A percentile compares a stretch with the other conserved stretches of the same genome.
Evolutionary conservation across 768 basidiomycete species (phyloP).

Genomic region (Multifurca ochricompacta): DNA sequence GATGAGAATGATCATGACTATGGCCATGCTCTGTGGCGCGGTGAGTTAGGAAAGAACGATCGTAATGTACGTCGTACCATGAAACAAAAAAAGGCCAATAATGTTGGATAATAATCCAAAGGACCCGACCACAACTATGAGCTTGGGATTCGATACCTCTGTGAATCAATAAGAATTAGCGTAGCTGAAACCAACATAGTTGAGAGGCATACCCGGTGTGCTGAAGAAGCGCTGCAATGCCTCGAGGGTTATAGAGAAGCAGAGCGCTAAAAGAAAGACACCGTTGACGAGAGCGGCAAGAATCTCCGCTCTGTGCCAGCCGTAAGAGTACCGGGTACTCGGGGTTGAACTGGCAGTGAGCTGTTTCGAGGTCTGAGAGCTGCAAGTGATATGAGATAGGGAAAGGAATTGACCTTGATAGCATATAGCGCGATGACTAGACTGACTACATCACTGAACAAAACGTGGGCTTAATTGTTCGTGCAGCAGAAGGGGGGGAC

Average conservation of each 20-base stretch:
- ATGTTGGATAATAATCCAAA: constrained; percentile 88
- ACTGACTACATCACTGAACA: constrained; percentile 87
- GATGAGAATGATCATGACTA: constrained; percentile 23
- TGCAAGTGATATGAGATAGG: constrained; percentile 7
- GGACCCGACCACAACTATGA: constrained; percentile 86
- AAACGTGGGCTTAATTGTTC: constrained; percentile 9
- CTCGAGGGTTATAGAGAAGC: constrained; percentile 92
- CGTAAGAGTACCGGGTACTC: constrained; percentile 85
- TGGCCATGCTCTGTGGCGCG: constrained; percentile 22
- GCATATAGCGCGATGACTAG: constrained; percentile 93
- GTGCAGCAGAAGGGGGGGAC: background rate
- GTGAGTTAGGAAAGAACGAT: background rate
- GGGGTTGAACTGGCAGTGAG: constrained; percentile 51
- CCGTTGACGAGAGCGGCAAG: constrained; percentile 93
- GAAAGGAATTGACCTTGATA: constrained; percentile 49
- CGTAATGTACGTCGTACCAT: constrained; percentile 47
- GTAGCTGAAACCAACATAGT: background rate
- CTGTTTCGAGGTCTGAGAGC: constrained; percentile 31
- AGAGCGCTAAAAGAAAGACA: constrained; percentile 92
- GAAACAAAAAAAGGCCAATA: constrained; percentile 90
- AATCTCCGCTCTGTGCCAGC: constrained; percentile 98
- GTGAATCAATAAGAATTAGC: constrained; percentile 12
- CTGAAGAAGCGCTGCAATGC: constrained; percentile 86
- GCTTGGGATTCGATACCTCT: constrained; percentile 85
- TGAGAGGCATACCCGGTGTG: constrained; percentile 52